phyloP scores from a whole-genome alignment of 371 early-diverging fungal genomes.

The Mortierella sp. region DNA sequence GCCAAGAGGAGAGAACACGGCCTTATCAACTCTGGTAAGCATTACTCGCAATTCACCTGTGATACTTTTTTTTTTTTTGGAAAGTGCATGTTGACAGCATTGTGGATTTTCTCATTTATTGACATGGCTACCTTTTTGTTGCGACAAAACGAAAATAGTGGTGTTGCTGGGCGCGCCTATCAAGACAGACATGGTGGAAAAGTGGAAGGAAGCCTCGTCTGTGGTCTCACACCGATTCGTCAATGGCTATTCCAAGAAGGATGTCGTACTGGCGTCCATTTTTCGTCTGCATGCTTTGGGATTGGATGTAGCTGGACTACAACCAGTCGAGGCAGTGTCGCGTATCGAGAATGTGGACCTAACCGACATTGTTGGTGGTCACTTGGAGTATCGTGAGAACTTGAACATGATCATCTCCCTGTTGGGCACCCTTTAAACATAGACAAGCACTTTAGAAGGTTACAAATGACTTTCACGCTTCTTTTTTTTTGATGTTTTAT shows the following conservation, averaged over 20 bases:
- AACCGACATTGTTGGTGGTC: constrained; percentile 84
- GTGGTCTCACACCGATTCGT: constrained; percentile 91
- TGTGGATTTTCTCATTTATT: too few relatives aligned
- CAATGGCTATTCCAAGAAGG: constrained; percentile 91
- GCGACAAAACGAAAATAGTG: constrained; percentile 40
- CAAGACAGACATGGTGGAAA: constrained; percentile 59
- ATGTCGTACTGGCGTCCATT: constrained; percentile 91
- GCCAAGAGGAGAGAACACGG: constrained; percentile 68
- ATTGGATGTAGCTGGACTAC: constrained; percentile 87
- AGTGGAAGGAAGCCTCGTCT: constrained; percentile 64
- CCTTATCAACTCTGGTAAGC: constrained; percentile 67
- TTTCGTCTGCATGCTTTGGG: constrained; percentile 77
- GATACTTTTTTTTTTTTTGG: background rate
- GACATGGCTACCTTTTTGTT: background rate
- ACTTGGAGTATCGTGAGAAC: constrained; percentile 81
- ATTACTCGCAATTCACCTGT: background rate
- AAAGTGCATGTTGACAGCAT: too few relatives aligned
- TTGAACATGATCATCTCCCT: constrained; percentile 51
- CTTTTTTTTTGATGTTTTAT: background rate
- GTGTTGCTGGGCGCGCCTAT: constrained; percentile 78
- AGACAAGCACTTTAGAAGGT: too few relatives aligned
- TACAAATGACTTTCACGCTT: background rate
- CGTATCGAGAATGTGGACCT: constrained; percentile 87
- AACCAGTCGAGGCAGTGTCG: constrained; percentile 68
- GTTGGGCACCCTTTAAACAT: constrained; percentile 34